A percentile compares a stretch with the other conserved stretches of the same genome.
Conservation (phyloP, 2,329 filamentous ascomycete genomes). For the Torrubiellomyces zombiae region DNA sequence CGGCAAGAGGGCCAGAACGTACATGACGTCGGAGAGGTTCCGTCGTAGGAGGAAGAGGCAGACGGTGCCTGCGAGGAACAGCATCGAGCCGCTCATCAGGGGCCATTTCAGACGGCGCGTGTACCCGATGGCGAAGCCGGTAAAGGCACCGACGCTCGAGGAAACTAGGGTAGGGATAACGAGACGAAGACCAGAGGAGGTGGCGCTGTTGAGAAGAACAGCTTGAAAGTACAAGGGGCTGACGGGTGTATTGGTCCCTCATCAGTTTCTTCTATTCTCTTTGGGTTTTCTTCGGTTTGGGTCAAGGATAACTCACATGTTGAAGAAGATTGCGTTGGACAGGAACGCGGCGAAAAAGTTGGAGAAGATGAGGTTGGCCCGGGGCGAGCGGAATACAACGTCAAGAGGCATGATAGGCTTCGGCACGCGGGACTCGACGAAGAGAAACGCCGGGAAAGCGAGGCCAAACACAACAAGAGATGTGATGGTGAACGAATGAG, state of each 20-base stretch:
- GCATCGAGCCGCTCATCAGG: slow-evolving; percentile 30
- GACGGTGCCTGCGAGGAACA: slow-evolving; percentile 32
- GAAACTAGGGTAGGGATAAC: slow-evolving; percentile 43
- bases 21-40: slow-evolving; percentile 32
- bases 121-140: slow-evolving; percentile 45
- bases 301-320: slow-evolving; percentile 30
- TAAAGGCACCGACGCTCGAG: slow-evolving; percentile 35
- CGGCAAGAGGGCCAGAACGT: slow-evolving; percentile 40
- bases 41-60: slow-evolving; percentile 32
- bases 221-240: slow-evolving; percentile 64
- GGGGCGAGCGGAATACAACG: slow-evolving; percentile 31
- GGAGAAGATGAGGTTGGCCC: slow-evolving; percentile 39
- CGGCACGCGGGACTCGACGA: slow-evolving; percentile 29
- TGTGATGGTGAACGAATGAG: slow-evolving; percentile 38
- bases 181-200: slow-evolving; percentile 55
- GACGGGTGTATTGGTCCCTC: too few relatives aligned
- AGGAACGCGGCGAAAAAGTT: slow-evolving; percentile 36
- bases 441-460: slow-evolving; percentile 33
- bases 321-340: slow-evolving; percentile 40
- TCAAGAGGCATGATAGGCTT: slow-evolving; percentile 44
- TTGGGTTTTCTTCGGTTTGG: not conserved
- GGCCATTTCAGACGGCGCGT: slow-evolving; percentile 44
- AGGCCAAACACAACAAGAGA: slow-evolving; percentile 31
- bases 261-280: too few relatives aligned
- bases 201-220: slow-evolving; percentile 52